Evolutionary conservation across 2,329 filamentous ascomycete species (phyloP), one percentile per base, ranked within the genome.

Genomic region (Aspergillus transmontanensis): DNA sequence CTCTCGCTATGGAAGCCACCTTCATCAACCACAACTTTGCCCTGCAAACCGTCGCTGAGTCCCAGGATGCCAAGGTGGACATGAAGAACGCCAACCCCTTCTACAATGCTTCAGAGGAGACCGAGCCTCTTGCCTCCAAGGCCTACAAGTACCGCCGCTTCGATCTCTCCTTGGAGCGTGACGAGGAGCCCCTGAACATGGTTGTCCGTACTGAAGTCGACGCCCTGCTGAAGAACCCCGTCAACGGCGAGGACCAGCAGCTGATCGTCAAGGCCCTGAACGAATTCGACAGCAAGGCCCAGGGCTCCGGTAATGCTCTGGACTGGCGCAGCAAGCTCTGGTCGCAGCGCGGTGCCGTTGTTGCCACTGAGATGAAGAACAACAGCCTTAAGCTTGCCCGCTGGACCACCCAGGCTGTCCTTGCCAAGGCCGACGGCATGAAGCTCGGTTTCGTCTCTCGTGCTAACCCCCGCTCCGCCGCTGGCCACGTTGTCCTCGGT

Each of bases 1-100:
- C 94, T 59, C 89, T 99, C 62, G 94, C 96, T 75, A 90, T 97
- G 80, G 95, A 99, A 83, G 95, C 95, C 60, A 99, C 95, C 58
- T 96, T 97, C 84, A 99, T 99, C 87, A 99, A 99, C 88, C 95
- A 98, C 87, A 96, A 98, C 85, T 99, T 99, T 80, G 91, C 93
- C 71, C 92, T 96, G 80, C 95, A 99, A 84, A 93, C 96, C 58
- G 94, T 99, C 69, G 81, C 88, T 72, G 95, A 99, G 84, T 90
- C 86, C 71, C 87, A 93, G 68, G 85, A 83, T 66, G 83, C 88
- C 77, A 96, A 95, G 85, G 85, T 93, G 68, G 87, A 91, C 71
- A 95, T 98, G 89, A 76, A 88, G 64, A 86, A 97, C 82, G 89
- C 91, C 77, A 97, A 98, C 83, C 95, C 95, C 74, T 99, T 99